phyloP scores from a whole-genome alignment of 108 stramenopile genomes.

The Cyclotella sp. region DNA sequence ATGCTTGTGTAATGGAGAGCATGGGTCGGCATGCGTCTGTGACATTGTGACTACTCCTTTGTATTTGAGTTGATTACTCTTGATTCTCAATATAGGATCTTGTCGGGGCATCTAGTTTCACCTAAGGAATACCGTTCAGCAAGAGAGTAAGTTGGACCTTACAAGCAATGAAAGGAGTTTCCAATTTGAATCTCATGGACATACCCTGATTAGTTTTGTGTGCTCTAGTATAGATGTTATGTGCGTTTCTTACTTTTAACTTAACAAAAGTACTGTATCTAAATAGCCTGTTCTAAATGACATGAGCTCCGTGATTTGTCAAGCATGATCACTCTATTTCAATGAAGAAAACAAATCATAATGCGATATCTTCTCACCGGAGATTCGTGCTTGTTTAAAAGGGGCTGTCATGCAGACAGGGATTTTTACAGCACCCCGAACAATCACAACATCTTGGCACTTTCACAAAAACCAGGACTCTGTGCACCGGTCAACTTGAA shows the following conservation, averaged over 20 bases:
- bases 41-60: background rate
- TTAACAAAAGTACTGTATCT: slow-evolving; percentile 1
- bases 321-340: too few relatives aligned
- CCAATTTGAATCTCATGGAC: background rate
- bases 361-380: too few relatives aligned
- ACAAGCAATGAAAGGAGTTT: background rate
- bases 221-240: background rate
- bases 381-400: background rate
- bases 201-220: background rate
- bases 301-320: background rate
- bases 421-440: too few relatives aligned
- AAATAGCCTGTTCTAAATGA: background rate
- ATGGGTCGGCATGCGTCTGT: background rate
- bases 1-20: slow-evolving; percentile 39
- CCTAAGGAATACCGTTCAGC: too few relatives aligned
- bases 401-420: too few relatives aligned
- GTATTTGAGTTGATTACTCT: background rate
- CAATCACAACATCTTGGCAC: too few relatives aligned
- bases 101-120: background rate
- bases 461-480: too few relatives aligned
- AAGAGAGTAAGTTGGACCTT: background rate
- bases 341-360: too few relatives aligned
- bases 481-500: too few relatives aligned
- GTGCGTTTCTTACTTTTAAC: background rate
- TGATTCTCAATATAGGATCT: background rate